These are phyloP conservation scores for Schizochytrium sp. DNA, from an alignment of 108 stramenopile genomes.

Conservation along the genomic window DNA sequence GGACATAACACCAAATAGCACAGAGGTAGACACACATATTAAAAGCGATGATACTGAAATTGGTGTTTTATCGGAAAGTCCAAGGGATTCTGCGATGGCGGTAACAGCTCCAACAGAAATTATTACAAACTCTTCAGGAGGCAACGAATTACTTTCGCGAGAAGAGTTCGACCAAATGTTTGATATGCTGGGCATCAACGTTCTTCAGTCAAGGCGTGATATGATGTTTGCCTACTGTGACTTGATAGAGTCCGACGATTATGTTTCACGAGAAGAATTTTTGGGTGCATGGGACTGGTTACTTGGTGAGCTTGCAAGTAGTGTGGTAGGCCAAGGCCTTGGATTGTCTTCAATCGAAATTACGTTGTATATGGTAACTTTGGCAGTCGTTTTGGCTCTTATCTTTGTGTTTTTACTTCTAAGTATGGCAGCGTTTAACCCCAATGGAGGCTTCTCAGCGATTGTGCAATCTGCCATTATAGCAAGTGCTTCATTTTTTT, in stretches of 20 bases:
- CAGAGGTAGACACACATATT: too few relatives aligned
- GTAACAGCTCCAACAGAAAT: not conserved
- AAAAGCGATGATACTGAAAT: too few relatives aligned
- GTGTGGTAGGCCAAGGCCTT: not conserved
- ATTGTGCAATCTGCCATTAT: constrained; percentile 33
- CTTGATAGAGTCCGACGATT: not conserved
- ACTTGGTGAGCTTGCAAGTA: not conserved
- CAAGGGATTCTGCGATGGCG: not conserved
- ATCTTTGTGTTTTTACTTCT: constrained; percentile 2
- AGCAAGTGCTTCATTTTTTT: not conserved
- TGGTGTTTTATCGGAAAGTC: not conserved
- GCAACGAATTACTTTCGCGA: not conserved
- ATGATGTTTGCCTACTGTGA: constrained; percentile 56
- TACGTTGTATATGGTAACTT: not conserved
- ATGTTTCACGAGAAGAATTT: constrained; percentile 25
- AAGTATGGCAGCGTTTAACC: constrained; percentile 41
- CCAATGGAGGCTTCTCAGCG: constrained; percentile 4
- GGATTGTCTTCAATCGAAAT: not conserved
- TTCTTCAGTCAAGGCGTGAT: constrained; percentile 9
- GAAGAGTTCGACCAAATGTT: constrained; percentile 23
- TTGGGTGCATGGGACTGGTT: constrained; percentile 20
- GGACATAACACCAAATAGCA: too few relatives aligned
- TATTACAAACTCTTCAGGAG: not conserved
- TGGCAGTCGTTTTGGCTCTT: not conserved
- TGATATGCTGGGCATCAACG: constrained; percentile 44